Evolutionary conservation across 2,329 filamentous ascomycete genomes (phyloP), one percentile per base, ranked within the genome.

Genomic region (Hymenoscyphus salicellus): DNA sequence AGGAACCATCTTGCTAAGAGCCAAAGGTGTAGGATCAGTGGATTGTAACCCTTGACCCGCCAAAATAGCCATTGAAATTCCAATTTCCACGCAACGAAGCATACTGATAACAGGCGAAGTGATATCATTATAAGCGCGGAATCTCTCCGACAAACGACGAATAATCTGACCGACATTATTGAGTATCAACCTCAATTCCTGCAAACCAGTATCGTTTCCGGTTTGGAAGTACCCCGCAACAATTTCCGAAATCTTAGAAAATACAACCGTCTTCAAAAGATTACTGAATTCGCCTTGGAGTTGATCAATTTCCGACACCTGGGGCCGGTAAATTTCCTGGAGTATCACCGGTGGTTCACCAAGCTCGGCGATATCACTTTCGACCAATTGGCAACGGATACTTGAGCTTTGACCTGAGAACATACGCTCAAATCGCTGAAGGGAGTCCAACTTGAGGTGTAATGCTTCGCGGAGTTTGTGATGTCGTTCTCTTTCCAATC

Each of bases 211-310:
- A 66, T 82, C 79, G 62, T 80, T 65, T 30, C 64, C 58, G 26
- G n/a, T 63, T 0, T 59, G 59, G 49, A 75, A 72, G 41, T 69
- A 70, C 16, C 55, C 57, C 6, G 66, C 58, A 2, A 75, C 32
- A 43, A 59, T 68, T 1, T 43, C 30, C 10, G 67, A 61, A 6
- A 69, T 61, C 20, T 69, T 63, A 8, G 74, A 69, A 17, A 58
- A 46, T 1, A 75, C 57, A 33, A 75, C 66, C 14, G 66, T 67
- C 59, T 87, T 89, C 49, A 96, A 78, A 30, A 96, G 78, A 66
- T 91, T 93, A 61, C 84, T 85, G 72, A 98, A 94, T 71, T 97
- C 92, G 8, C 89, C 89, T 70, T 97, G 93, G 3, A 98, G 79
- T 55, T 88, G 80, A 62, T 83, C 79, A 11, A 96, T 81, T 70